Base-by-base conservation (phyloP, 2,329 filamentous ascomycete species). In the Stenocarpella maydis region DNA sequence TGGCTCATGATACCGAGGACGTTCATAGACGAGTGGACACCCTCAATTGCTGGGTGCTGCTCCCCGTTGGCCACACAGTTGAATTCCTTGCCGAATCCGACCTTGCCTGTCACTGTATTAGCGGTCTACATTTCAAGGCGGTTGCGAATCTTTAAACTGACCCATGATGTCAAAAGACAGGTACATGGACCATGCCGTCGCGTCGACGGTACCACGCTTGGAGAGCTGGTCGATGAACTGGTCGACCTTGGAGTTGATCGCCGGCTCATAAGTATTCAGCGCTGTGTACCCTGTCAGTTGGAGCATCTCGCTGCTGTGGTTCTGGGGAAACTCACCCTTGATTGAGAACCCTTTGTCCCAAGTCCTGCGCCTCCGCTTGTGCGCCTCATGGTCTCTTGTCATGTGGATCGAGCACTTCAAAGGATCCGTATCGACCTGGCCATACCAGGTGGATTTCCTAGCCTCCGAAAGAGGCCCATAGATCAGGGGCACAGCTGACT, bases 361-460 rank as follows among this genome's bases (percentile, higher is more conserved):
- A 4, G 72, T 71, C 49, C 66, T 74, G 10, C 75, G 73, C 24
- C 76, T 69, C 1, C 55, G 67, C 15, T 69, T 67, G 54, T 78
- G 74, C 4, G 72, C 67, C 1, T 73, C 68, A 8, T 65, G 54
- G 54, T 81, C 76, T 5, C 83, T 78, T 5, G 74, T 76, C 17
- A 78, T 78, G 50, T 83, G 79, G 69, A 86, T 72, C 0, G 80
- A 80, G 1, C 72, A 70, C 15, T 73, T 24, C 78, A 80, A n/a
- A 58, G 58, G 15, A 74, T 77, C 34, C 68, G 63, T 52, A n/a
- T 69, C 65, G 1, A 65, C 24, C 12, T 73, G 71, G 28, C 79
- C 78, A 71, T 86, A 85, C 78, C 79, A 85, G 0, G 76, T 72
- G 2, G 73, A 74, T 70, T 85, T 85, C 21, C 69, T 73, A 41